Conservation (phyloP, 306 rosid species). For the Cucumis hystrix region DNA sequence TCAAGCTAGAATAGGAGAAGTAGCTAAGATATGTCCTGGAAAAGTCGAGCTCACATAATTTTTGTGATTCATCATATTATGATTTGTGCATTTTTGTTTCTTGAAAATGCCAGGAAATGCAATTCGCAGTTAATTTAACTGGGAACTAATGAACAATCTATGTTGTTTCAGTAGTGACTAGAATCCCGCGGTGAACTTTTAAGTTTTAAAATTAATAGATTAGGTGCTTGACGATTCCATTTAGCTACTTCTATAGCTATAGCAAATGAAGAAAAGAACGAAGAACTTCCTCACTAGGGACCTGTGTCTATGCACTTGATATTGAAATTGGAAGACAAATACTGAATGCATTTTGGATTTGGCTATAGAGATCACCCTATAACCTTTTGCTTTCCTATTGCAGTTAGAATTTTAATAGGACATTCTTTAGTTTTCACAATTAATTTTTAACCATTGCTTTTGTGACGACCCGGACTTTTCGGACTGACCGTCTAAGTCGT, state of each 20-base stretch:
- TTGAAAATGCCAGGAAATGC: not conserved
- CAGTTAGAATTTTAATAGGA: not conserved
- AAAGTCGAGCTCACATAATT: not conserved
- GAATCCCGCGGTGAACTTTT: not conserved
- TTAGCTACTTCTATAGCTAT: no score
- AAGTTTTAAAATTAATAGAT: not conserved
- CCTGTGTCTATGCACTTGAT: not conserved
- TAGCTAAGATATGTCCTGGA: not conserved
- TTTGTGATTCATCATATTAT: not conserved
- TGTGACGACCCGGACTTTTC: no score
- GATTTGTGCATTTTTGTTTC: not conserved
- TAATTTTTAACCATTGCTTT: not conserved
- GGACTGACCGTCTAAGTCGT: no score
- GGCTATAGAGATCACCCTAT: not conserved
- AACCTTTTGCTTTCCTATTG: not conserved
- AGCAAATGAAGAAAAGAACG: no score
- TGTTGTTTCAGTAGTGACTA: not conserved
- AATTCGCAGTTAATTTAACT: not conserved
- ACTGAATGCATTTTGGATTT: not conserved
- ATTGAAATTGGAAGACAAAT: not conserved
- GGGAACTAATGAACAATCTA: not conserved
- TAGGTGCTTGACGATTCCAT: no score
- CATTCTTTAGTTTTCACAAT: not conserved
- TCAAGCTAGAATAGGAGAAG: not conserved
- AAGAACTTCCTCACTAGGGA: no score